Base-by-base conservation (phyloP, 352 stramenopile genomes). In the Phytophthora kernoviae region DNA sequence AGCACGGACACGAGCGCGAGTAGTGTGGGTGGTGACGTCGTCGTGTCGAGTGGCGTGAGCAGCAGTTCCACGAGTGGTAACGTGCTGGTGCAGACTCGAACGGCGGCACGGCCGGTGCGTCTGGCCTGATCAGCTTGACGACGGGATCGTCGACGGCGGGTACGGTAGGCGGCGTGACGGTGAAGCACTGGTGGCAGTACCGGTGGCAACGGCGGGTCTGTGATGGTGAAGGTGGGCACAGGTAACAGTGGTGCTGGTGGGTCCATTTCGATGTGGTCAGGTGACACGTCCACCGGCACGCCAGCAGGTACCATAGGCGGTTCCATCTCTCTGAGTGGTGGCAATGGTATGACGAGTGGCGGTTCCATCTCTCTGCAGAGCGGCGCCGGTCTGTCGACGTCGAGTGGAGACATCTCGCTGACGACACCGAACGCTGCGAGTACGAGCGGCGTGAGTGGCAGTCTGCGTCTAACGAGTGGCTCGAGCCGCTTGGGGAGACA, bases 131-230 rank as follows among this genome's bases (percentile, higher is more conserved):
- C 37, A 43, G 37, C n/a, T 44, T 70, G 22, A 52, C 41, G 15
- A 90, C 83, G 17, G 87, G 85, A 11, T 36, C 39, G 9, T 70
- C 81, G 12, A 60, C 59, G 10, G 44, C 51, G 24, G 82, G 79
- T 10, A 73, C 51, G 20, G 68, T 21, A 17, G 37, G 37, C 37
- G n/a, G 18, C 15, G 37, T 43, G 37, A 21, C 15, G 18, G 37
- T 43, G 15, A 43, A n/a, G 37, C 37, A 43, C 37, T 8, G 37
- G 37, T 14, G 37, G 37, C 9, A 43, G 37, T 17, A 43, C 37
- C 14, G 37, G 37, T 14, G 37, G 37, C 37, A 43, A 43, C 37
- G 37, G 37, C 10, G 37, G 37, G 37, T 43, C 37, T 14, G 37
- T 43, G 15, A 4, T 8, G 15, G 9, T 43, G 37, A 17, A 18